A percentile compares a stretch with the other conserved stretches of the same genome.
phyloP scores from a whole-genome alignment of 441 rosid species.

The Geranium incanum region DNA sequence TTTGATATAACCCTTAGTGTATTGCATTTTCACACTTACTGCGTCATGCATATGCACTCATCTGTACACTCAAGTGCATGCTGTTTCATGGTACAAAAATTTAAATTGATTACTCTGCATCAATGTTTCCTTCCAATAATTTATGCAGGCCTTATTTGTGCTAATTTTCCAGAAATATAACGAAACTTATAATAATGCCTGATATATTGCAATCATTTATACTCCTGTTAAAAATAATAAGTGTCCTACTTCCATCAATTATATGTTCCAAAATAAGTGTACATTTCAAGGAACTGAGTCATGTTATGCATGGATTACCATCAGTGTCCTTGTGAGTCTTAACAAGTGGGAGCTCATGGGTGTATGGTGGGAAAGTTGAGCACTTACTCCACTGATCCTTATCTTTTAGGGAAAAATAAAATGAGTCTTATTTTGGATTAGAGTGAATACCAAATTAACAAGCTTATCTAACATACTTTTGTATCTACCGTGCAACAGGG shows the following conservation, averaged over 20 bases:
- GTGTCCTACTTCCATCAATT: background rate
- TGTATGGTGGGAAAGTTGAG: background rate
- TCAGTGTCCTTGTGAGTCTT: background rate
- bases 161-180: background rate
- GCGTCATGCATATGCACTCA: background rate
- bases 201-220: background rate
- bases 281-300: background rate
- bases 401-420: background rate
- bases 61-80: background rate
- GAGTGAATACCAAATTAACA: background rate
- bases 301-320: background rate
- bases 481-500: slow-evolving; percentile 43
- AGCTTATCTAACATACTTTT: background rate
- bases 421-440: background rate
- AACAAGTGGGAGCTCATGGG: background rate
- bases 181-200: background rate
- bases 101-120: background rate
- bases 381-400: background rate
- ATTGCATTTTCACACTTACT: background rate
- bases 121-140: background rate
- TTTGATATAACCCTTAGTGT: background rate
- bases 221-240: background rate
- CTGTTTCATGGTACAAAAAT: slow-evolving; percentile 7
- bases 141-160: background rate
- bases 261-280: background rate